A percentile compares a stretch with the other conserved stretches of the same genome.
These are phyloP conservation scores for Fusarium verticillioides DNA, from an alignment of 2,329 filamentous ascomycete genomes.

Conservation along the genomic window DNA sequence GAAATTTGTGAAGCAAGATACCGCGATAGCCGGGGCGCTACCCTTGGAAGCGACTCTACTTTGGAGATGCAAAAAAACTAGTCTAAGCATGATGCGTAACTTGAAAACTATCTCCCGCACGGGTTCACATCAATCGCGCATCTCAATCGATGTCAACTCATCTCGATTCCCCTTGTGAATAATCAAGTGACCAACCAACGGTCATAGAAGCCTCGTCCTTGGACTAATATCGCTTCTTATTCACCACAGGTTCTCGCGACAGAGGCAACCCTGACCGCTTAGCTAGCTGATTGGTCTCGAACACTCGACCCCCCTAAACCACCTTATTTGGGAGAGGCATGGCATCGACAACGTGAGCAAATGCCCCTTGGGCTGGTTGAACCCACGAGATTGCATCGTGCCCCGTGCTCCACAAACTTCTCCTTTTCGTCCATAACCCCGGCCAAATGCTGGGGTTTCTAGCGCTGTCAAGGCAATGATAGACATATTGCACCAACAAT, in stretches of 20 bases:
- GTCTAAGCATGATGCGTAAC: conserved; percentile 3
- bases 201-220: conserved; percentile 12
- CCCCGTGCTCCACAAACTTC: conserved; percentile 41
- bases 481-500: conserved; percentile 43
- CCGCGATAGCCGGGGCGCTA: neutral
- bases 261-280: conserved; percentile 22
- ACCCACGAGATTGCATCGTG: conserved; percentile 43
- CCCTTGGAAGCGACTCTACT: neutral
- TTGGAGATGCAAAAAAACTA: neutral
- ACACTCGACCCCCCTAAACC: neutral
- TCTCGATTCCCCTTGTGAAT: conserved; percentile 14
- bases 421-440: conserved; percentile 39
- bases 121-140: conserved; percentile 18
- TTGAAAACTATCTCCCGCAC: conserved; percentile 37
- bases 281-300: conserved; percentile 27
- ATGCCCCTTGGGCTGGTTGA: conserved; percentile 29
- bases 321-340: conserved; percentile 20
- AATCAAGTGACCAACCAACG: conserved; percentile 34
- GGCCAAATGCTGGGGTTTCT: conserved; percentile 20
- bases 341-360: conserved; percentile 19
- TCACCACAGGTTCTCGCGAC: conserved; percentile 8
- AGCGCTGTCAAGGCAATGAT: conserved; percentile 31
- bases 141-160: conserved; percentile 4
- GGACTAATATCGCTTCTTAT: conserved; percentile 42
- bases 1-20: neutral